Percentiles rank a stretch among this genome's conserved stretches.
Evolutionary conservation across 2,329 filamentous ascomycete genomes (phyloP).

Genomic region (Pezicula radicicola): DNA sequence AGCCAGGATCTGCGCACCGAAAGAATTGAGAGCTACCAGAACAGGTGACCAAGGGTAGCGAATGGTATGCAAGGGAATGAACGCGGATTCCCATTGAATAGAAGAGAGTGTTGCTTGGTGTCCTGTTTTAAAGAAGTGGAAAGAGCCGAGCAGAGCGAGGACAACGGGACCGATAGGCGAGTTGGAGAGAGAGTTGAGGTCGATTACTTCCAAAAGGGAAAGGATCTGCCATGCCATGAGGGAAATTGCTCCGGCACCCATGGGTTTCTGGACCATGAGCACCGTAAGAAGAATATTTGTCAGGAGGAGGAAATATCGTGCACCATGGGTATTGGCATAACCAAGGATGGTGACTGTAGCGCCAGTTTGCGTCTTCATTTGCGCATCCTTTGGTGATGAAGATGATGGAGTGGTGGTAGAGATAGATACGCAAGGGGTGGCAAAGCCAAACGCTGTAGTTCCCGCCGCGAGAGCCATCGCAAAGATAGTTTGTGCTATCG

Average conservation of each 20-base stretch:
- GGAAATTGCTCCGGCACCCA: constrained; percentile 83
- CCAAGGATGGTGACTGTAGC: constrained; percentile 76
- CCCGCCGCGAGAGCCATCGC: constrained; percentile 80
- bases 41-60: constrained; percentile 88
- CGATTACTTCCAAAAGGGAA: constrained; percentile 65
- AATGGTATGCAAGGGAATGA: constrained; percentile 80
- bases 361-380: constrained; percentile 31
- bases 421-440: constrained; percentile 80
- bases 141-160: constrained; percentile 84
- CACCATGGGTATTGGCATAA: constrained; percentile 90
- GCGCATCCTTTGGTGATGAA: constrained; percentile 9
- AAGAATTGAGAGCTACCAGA: constrained; percentile 80
- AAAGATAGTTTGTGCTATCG: constrained; percentile 76
- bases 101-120: constrained; percentile 85
- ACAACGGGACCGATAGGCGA: constrained; percentile 80
- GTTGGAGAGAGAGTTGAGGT: constrained; percentile 57
- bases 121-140: constrained; percentile 96
- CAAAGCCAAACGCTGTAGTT: constrained; percentile 80
- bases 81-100: constrained; percentile 95
- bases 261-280: constrained; percentile 84
- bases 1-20: constrained; percentile 83
- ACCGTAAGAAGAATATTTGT: constrained; percentile 75
- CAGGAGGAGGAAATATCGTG: constrained; percentile 81
- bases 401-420: constrained; percentile 35
- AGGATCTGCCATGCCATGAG: constrained; percentile 87